Evolutionary conservation across 2,329 filamentous ascomycete species (phyloP), one percentile per base, ranked within the genome.

Genomic region (Lomentospora prolificans): DNA sequence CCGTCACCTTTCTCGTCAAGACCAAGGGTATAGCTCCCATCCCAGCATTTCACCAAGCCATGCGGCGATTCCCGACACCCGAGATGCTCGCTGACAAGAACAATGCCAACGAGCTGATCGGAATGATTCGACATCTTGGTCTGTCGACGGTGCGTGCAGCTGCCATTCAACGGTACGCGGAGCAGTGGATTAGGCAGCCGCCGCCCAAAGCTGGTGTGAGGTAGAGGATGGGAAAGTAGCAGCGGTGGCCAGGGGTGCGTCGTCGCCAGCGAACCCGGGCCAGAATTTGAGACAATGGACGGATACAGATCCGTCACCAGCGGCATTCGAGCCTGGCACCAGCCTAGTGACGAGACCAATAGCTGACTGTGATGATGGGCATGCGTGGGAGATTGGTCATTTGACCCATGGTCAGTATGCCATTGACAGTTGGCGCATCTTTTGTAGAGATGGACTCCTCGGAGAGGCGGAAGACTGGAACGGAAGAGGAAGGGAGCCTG

Each of bases 401-500:
- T 73, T 96, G 57, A 90, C 89, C 0, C 84, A 89, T 55, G 89
- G 90, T 14, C 77, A 82, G 1, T 96, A 96, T 67, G 87, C 89
- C 0, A 75, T 92, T 51, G 91, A 96, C 68, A 91, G 87, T 64
- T 96, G 90, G 88, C 82, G 91, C 3, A 96, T 96, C 60, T 96
- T 96, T 69, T 96, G 90, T 66, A 82, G 91, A 1, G 91, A 96
- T 66, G 75, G 78, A 30, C 68, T 95, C 24, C 79, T 90, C 6
- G 85, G 83, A 0, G 68, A 84, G 17, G 82, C 85, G 1, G 66
- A 70, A 8, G 81, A 85, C 60, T 89, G 85, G 80, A 84, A 82
- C 63, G 87, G 86, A 1, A 73, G 70, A 63, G 65, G 79, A 61
- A 60, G 71, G 63, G 61, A 71, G 64, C 58, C 69, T 53, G 73